Evolutionary conservation across 2,329 filamentous ascomycete species (phyloP), one percentile per base, ranked within the genome.

Genomic region (Penicillium sp.): DNA sequence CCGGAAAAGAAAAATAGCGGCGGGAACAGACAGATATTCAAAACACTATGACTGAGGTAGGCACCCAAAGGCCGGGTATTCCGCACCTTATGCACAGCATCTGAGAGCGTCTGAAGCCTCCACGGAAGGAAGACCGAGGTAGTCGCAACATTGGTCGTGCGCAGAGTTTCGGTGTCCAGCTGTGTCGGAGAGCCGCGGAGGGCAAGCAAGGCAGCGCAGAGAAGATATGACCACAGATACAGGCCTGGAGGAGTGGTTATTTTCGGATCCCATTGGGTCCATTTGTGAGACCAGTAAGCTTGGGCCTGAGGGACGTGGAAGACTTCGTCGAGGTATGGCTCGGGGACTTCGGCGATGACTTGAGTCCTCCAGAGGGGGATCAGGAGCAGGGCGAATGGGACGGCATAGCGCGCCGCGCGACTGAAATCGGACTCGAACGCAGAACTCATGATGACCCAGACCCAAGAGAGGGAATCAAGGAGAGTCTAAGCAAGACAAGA

Each of bases 161-260:
- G 66, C 36, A 70, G 53, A 39, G 59, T 56, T 40, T 58, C 51
- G 26, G 64, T 54, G 30, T 54, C 56, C 30, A 68, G 54, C 33
- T 64, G 50, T 15, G 50, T 59, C 30, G 64, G 64, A 42, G 56
- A 54, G 18, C 42, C 52, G 38, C 51, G 54, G 35, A 60, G 44
- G 19, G 52, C 33, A 27, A 56, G 40, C 5, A 51, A 41, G 8
- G 39, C 36, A 9, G 57, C 53, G 39, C 60, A 58, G 15, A 57
- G 39, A 18, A 65, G 73, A 62, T 73, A 88, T 71, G 67, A 65
- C 50, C 51, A 62, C 32, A 72, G 73, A 58, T 74, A 89, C 72
- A 98, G 71, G 21, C 90, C 93, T 0, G 93, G 91, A 0, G 93
- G 93, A 1, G 93, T 98, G 0, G 93, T 98, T 60, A 98, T 93